Base-by-base conservation (phyloP, 192 early-diverging fungal species). In the Dissophora globulifera region DNA sequence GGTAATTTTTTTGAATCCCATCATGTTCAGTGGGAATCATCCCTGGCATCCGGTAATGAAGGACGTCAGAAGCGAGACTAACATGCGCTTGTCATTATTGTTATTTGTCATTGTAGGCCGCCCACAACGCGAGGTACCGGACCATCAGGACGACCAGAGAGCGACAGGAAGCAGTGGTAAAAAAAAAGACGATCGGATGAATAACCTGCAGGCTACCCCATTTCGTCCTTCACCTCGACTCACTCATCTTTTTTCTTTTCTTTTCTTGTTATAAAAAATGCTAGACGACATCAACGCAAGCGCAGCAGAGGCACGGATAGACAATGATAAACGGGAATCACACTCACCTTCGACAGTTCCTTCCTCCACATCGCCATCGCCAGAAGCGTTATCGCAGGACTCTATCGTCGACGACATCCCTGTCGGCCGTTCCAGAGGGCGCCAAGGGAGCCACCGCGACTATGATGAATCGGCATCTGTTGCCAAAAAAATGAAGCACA, bases 371-470 rank as follows among this genome's bases (percentile, higher is more conserved):
- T 50, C 65, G 9, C 17, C 22, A 25, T 51, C 55, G 20, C 40
- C 38, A 26, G 49, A 51, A 7, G 20, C 59, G 12, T 47, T 55
- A 31, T 11, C 43, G 15, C 54, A 53, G 32, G 46, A 58, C 8
- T 23, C 47, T 20, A 23, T 31, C 17, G 50, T 30, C 19, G 58
- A 69, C 6, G 66, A 59, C 20, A 8, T 22, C 12, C 31, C 53
- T 17, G 30, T 22, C 16, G 41, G 31, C 6, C 41, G 16, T 9
- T 12, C 57, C 10, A 32, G 57, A 8, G 48, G 42, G 10, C 67
- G 67, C 11, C 67, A 60, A 13, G 67, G 58, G 22, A 47, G 32
- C n/a, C 38, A 60, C 27, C 58, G 67, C 30, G 67, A 69, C 29
- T 53, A 54, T 13, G 58, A 54, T 26, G 58, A 61, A 19, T 46